Evolutionary conservation across 2,329 filamentous ascomycete genomes (phyloP).

Genomic region (Trichoderma semiorbis): DNA sequence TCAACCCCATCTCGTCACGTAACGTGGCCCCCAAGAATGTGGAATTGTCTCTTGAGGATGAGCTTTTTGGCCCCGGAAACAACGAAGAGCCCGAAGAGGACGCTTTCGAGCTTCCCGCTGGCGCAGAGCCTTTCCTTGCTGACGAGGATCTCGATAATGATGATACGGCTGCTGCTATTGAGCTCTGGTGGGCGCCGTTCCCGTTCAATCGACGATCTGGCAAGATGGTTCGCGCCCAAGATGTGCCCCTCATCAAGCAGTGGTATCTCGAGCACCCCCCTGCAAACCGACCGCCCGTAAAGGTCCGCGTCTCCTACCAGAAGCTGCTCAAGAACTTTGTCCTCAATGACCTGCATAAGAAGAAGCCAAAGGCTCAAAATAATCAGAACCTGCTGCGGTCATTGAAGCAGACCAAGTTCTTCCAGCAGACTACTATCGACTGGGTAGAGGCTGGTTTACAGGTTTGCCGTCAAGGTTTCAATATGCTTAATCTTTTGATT

Average conservation of each 20-base stretch:
- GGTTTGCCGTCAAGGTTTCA: conserved; percentile 96
- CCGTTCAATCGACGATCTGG: conserved; percentile 94
- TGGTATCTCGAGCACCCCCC: conserved; percentile 98
- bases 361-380: conserved; percentile 90
- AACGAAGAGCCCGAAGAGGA: conserved; percentile 73
- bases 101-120: conserved; percentile 76
- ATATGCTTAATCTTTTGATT: conserved; percentile 97
- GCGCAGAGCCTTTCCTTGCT: conserved; percentile 81
- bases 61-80: conserved; percentile 80
- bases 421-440: conserved; percentile 98
- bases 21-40: conserved; percentile 93
- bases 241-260: conserved; percentile 94
- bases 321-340: conserved; percentile 96
- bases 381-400: conserved; percentile 88
- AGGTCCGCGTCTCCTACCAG: conserved; percentile 96
- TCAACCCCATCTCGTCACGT: conserved; percentile 95
- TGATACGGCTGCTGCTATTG: conserved; percentile 86
- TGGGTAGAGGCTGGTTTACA: conserved; percentile 99
- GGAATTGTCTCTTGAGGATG: conserved; percentile 87
- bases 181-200: conserved; percentile 96
- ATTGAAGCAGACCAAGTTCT: conserved; percentile 96
- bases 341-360: conserved; percentile 94
- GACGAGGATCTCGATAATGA: conserved; percentile 86
- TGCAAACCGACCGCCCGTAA: conserved; percentile 79
- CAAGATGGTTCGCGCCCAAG: conserved; percentile 93